Evolutionary conservation across 257 asterid genomes (phyloP), one percentile per base, ranked within the genome.

Genomic region (Jacaranda mimosifolia): DNA sequence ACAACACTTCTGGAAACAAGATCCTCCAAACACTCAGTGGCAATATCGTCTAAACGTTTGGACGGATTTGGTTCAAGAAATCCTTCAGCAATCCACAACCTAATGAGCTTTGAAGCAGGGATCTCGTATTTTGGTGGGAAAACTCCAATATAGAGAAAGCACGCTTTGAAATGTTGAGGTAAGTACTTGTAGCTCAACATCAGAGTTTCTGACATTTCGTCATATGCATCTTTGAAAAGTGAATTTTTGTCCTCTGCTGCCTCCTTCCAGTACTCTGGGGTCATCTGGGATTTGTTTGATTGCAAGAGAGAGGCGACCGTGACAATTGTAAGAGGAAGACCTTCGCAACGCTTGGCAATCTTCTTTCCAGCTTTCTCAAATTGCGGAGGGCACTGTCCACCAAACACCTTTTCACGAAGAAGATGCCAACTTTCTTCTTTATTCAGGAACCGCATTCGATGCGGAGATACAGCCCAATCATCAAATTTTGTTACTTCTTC

Each of bases 61-160:
- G 17, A 1, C 13, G 4, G 14, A 7, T 13, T 3, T 26, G 63
- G 63, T 42, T 46, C 55, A 8, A 84, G 51, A 70, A 84, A 69
- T 57, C 85, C 79, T 40, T 77, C 82, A 0, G 81, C 77, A 3
- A 17, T 14, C 76, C 78, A 81, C 45, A 81, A 15, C 18, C 5
- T 63, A 13, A 76, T 46, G 18, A 81, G 51, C 57, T 71, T 81
- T 13, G 56, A 35, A 2, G 32, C 52, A 0, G 63, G 68, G 17
- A 86, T 67, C 38, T 60, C 78, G 6, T 21, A 7, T 36, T 72
- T 82, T 40, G 39, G 32, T 1, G 46, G 71, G 63, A 81, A 76
- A 46, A 66, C 48, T 39, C 82, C 85, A 76, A 77, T 59, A 14
- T 74, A 51, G 3, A 80, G 76, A 65, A 85, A 74, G 55, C 89